Conservation (phyloP, 1,284 basidiomycete genomes). For the Ustilago bromivora region DNA sequence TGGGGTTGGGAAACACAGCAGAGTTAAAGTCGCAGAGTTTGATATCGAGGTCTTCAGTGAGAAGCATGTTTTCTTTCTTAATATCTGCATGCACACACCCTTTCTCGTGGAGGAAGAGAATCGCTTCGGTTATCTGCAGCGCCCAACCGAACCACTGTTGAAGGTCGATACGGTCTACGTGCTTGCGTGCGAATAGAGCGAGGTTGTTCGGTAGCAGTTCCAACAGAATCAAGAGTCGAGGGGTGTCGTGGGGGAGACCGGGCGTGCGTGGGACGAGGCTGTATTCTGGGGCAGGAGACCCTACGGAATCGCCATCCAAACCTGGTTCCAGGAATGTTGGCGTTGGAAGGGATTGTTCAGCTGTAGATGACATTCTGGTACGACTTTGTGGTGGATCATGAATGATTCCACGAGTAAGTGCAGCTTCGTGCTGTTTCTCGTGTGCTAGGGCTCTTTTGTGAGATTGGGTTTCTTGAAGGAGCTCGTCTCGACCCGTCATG, state of each 20-base stretch:
- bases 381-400: slow-evolving; percentile 10
- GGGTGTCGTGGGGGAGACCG: slow-evolving; percentile 34
- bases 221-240: slow-evolving; percentile 65
- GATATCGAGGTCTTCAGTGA: slow-evolving; percentile 56
- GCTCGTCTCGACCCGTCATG: slow-evolving; percentile 39
- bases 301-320: slow-evolving; percentile 23
- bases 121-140: slow-evolving; percentile 48
- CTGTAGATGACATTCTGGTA: slow-evolving; percentile 10
- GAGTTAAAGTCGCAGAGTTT: slow-evolving; percentile 69
- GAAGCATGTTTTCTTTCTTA: slow-evolving; percentile 67
- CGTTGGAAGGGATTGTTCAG: slow-evolving; percentile 2
- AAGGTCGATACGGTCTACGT: slow-evolving; percentile 49
- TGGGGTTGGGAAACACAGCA: slow-evolving; percentile 63
- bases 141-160: slow-evolving; percentile 64
- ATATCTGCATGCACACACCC: slow-evolving; percentile 67
- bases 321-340: slow-evolving; percentile 37
- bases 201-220: slow-evolving; percentile 64
- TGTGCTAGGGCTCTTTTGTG: slow-evolving; percentile 33
- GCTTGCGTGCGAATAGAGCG: slow-evolving; percentile 42
- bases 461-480: slow-evolving; percentile 25
- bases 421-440: slow-evolving; percentile 29
- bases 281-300: not conserved
- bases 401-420: slow-evolving; percentile 16
- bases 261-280: not conserved
- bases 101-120: slow-evolving; percentile 61